Conservation (phyloP, 192 early-diverging fungal genomes). For the Helicostylum pulchrum region DNA sequence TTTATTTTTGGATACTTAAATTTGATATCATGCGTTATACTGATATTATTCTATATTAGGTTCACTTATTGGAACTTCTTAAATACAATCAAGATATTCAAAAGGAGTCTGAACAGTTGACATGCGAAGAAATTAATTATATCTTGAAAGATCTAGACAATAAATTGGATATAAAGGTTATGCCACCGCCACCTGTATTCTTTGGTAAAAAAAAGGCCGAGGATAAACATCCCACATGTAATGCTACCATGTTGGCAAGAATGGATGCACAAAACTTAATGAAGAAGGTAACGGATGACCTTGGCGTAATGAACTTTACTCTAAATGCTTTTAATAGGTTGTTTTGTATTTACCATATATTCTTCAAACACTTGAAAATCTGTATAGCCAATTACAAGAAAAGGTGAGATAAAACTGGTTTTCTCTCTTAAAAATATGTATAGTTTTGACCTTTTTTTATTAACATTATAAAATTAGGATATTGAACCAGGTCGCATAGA, state of each 20-base stretch:
- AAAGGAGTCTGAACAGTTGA: constrained; percentile 3
- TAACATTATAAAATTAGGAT: constrained; percentile 4
- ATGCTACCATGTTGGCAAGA: constrained; percentile 34
- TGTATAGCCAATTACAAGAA: constrained; percentile 3
- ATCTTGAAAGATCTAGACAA: constrained; percentile 46
- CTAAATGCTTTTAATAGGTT: background rate
- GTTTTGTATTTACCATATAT: constrained; percentile 22
- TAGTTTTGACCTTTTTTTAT: background rate
- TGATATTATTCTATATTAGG: background rate
- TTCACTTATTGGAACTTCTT: background rate
- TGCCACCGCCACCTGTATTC: constrained; percentile 9
- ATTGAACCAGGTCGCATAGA: constrained; percentile 19
- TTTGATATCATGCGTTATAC: background rate
- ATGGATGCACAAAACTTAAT: constrained; percentile 36
- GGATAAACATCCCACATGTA: constrained; percentile 4
- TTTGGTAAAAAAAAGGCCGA: constrained; percentile 35
- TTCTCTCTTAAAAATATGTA: too few relatives aligned
- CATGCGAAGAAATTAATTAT: constrained; percentile 35
- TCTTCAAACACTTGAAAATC: constrained; percentile 14
- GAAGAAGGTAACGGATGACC: constrained; percentile 22
- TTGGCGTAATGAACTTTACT: background rate
- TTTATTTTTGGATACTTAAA: background rate
- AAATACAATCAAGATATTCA: constrained; percentile 3
- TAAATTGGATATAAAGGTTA: constrained; percentile 47
- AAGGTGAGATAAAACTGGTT: constrained; percentile 4